Evolutionary conservation across 2,329 filamentous ascomycete species (phyloP).

Genomic region (Fusarium miscanthi): DNA sequence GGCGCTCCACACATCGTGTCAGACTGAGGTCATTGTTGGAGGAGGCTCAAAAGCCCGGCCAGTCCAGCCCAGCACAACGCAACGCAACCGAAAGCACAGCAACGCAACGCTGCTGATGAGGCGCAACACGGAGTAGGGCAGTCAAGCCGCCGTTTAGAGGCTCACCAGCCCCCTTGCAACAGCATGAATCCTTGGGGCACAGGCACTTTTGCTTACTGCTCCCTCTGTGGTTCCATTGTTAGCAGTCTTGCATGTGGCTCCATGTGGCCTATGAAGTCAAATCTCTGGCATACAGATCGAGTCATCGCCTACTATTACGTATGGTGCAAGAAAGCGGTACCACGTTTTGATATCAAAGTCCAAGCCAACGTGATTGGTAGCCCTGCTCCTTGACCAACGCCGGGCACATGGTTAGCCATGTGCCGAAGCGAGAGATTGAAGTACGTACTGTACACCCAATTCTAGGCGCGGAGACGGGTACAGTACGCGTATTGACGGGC

Average conservation of each 20-base stretch:
- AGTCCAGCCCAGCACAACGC: constrained; percentile 6
- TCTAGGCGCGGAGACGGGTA: constrained; percentile 9
- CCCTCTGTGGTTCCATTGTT: neutral
- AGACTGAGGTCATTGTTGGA: constrained; percentile 43
- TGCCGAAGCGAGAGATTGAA: constrained; percentile 29
- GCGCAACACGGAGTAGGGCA: constrained; percentile 19
- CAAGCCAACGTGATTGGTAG: constrained; percentile 28
- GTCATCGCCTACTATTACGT: neutral
- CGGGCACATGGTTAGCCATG: constrained; percentile 42
- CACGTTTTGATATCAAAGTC: constrained; percentile 3
- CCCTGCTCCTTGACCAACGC: constrained; percentile 31
- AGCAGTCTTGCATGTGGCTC: constrained; percentile 9
- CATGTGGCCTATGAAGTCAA: constrained; percentile 8
- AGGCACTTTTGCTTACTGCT: constrained; percentile 16
- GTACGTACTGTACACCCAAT: constrained; percentile 6
- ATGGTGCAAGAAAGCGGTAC: neutral
- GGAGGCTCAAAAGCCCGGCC: constrained; percentile 34
- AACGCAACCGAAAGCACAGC: neutral
- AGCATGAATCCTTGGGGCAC: neutral
- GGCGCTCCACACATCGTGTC: constrained; percentile 40
- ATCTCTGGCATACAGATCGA: constrained; percentile 7
- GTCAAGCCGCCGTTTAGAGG: constrained; percentile 9
- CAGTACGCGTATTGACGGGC: constrained; percentile 22
- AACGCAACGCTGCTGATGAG: constrained; percentile 18
- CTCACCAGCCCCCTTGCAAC: constrained; percentile 27